Evolutionary conservation across 208 protist genomes (phyloP).

Genomic region (Wallacemonas rigidus): DNA sequence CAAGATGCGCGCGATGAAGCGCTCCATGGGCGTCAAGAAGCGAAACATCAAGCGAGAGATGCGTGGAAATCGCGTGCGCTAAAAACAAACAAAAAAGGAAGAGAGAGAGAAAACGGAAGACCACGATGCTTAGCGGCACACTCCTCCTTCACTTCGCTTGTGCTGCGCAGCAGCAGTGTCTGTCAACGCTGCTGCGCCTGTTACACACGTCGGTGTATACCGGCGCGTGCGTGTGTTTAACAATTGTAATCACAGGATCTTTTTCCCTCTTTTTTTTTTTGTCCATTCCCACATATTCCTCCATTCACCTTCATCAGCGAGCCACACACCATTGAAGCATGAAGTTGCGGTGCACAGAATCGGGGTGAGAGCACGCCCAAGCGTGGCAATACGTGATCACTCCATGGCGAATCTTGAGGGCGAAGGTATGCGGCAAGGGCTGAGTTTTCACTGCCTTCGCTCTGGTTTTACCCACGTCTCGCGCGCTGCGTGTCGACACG

Average conservation of each 20-base stretch:
- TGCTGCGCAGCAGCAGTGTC: not conserved
- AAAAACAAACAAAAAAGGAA: not conserved
- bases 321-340: no score
- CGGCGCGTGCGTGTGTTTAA: not conserved
- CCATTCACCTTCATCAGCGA: no score
- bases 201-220: not conserved
- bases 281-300: not conserved
- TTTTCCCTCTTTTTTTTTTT: not conserved
- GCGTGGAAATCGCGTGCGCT: conserved; percentile 59
- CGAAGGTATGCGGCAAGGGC: no score
- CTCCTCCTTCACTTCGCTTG: no score
- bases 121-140: no score
- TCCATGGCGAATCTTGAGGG: no score
- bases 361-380: no score
- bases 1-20: conserved; percentile 53
- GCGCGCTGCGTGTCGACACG: no score
- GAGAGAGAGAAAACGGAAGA: not conserved
- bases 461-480: no score
- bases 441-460: no score
- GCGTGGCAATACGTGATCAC: no score
- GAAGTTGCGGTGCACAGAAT: no score
- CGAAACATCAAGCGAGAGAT: conserved; percentile 61
- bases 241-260: not conserved
- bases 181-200: not conserved
- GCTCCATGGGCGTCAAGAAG: conserved; percentile 39